Percentiles rank a stretch among this genome's conserved stretches.
These are phyloP conservation scores for Metroxylon sagu DNA, from an alignment of 176 grass and related monocot genomes.

Conservation along the genomic window DNA sequence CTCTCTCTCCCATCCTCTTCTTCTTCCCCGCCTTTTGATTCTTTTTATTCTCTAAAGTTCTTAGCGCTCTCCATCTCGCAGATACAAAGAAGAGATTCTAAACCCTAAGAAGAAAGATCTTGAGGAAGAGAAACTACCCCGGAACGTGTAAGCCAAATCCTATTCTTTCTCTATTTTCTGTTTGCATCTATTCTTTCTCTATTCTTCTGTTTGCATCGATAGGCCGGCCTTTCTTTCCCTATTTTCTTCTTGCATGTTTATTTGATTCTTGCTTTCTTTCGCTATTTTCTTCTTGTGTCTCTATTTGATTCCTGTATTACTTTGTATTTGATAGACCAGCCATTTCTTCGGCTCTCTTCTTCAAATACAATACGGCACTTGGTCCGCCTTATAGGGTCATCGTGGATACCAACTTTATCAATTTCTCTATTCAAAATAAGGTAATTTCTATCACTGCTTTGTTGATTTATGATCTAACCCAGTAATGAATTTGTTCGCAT, in stretches of 20 bases:
- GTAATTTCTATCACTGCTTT: slow-evolving; percentile 1
- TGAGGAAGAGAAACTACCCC: slow-evolving; percentile 59
- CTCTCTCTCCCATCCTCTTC: background rate
- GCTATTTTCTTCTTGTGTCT: too few relatives aligned
- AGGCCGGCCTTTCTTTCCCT: too few relatives aligned
- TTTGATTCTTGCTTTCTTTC: too few relatives aligned
- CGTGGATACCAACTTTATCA: slow-evolving; percentile 96
- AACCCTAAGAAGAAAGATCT: slow-evolving; percentile 70
- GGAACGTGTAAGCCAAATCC: slow-evolving; percentile 49
- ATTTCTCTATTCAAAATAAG: slow-evolving; percentile 98
- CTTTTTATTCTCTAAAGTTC: background rate
- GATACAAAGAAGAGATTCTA: slow-evolving; percentile 69
- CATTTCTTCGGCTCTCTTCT: slow-evolving; percentile 61
- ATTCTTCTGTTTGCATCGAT: background rate
- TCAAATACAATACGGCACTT: slow-evolving; percentile 87
- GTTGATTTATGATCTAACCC: background rate
- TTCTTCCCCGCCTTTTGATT: background rate
- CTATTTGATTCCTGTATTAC: background rate
- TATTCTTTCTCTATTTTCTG: background rate
- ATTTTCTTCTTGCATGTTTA: too few relatives aligned
- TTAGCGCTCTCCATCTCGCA: background rate
- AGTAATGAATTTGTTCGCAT: too few relatives aligned
- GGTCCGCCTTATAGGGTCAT: slow-evolving; percentile 86
- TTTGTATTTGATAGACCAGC: slow-evolving; percentile 30
- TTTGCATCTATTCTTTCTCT: background rate